Conservation (phyloP, 140 eudicot species). For the Ambrosia hybrid region DNA sequence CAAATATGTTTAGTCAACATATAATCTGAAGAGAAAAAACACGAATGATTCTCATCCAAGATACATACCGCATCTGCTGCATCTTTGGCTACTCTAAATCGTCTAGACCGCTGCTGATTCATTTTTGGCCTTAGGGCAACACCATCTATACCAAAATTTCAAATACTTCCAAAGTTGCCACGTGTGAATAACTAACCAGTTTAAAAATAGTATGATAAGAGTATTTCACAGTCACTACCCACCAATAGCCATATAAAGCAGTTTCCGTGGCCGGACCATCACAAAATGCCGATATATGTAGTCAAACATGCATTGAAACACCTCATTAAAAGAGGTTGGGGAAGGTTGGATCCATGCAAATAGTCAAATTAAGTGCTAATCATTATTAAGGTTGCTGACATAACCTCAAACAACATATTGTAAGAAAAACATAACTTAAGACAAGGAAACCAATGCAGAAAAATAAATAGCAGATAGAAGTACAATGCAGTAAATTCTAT, state of each 20-base stretch:
- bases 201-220: neutral
- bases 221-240: slow-evolving; percentile 33
- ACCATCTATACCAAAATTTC: too few relatives aligned
- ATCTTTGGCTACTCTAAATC: slow-evolving; percentile 97
- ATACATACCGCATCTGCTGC: slow-evolving; percentile 76
- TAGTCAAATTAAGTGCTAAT: slow-evolving; percentile 6
- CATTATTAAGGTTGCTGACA: neutral
- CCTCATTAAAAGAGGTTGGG: slow-evolving; percentile 88
- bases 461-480: neutral
- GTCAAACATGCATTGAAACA: slow-evolving; percentile 21
- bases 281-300: slow-evolving; percentile 88
- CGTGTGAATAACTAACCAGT: neutral
- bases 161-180: neutral
- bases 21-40: neutral
- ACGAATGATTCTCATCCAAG: neutral
- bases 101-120: slow-evolving; percentile 94
- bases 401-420: slow-evolving; percentile 11
- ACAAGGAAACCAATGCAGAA: neutral
- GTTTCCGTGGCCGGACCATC: slow-evolving; percentile 91
- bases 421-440: neutral
- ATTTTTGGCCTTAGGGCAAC: slow-evolving; percentile 42
- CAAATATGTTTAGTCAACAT: too few relatives aligned
- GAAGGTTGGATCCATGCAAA: slow-evolving; percentile 49
- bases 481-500: neutral
- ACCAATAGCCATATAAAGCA: slow-evolving; percentile 27